A percentile compares a stretch with the other conserved stretches of the same genome.
Evolutionary conservation across 306 rosid genomes (phyloP).

Genomic region (Mimosa bimucronata): DNA sequence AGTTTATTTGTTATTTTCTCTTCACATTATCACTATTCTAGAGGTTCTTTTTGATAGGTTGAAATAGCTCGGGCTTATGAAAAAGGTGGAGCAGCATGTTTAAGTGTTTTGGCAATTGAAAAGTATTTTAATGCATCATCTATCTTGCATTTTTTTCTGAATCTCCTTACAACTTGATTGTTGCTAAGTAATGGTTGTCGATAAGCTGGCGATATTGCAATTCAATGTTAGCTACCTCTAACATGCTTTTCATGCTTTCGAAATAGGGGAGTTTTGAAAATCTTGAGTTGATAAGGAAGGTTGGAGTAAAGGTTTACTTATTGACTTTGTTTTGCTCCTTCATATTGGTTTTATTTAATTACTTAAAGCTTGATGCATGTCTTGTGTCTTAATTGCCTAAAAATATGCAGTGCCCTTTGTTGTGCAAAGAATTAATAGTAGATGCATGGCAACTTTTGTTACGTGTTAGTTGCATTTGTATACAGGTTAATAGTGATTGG

Average conservation of each 20-base stretch:
- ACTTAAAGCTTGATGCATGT: constrained; percentile 33
- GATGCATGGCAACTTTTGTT: constrained; percentile 88
- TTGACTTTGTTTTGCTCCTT: constrained; percentile 18
- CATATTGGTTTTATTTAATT: constrained; percentile 22
- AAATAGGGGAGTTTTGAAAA: constrained; percentile 93
- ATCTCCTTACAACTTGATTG: neutral
- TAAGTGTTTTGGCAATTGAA: constrained; percentile 87
- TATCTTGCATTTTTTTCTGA: constrained; percentile 6
- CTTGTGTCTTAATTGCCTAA: constrained; percentile 41
- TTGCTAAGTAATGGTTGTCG: constrained; percentile 28
- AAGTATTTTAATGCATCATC: constrained; percentile 70
- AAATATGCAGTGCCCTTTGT: constrained; percentile 85
- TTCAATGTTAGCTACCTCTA: constrained; percentile 33
- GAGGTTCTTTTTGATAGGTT: constrained; percentile 55
- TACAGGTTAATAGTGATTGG: no score
- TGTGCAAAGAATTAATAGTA: constrained; percentile 91
- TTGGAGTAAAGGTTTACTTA: constrained; percentile 87
- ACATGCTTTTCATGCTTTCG: constrained; percentile 34
- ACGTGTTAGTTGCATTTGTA: no score
- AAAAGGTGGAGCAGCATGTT: constrained; percentile 98
- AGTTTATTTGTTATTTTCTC: constrained; percentile 33
- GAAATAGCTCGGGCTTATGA: constrained; percentile 88
- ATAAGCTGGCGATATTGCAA: constrained; percentile 25
- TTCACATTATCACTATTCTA: constrained; percentile 10
- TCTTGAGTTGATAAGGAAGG: constrained; percentile 75